Conservation (phyloP, 2,329 filamentous ascomycete genomes). For the Trematosphaeria pertusa region DNA sequence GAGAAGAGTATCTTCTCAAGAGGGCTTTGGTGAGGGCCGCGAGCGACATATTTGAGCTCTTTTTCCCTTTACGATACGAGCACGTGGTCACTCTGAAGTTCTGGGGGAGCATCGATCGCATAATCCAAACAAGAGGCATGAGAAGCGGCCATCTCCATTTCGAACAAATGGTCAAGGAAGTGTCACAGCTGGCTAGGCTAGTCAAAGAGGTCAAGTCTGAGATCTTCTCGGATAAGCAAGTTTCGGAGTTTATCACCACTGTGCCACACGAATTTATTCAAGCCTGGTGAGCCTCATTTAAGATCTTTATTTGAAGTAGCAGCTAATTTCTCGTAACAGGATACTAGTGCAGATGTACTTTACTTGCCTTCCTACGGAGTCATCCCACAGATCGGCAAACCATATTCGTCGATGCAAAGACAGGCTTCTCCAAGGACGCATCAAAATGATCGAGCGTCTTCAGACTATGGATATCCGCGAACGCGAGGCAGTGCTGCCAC, state of each 20-base stretch:
- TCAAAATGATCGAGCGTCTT: too few relatives aligned
- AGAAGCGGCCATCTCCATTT: slow-evolving; percentile 1
- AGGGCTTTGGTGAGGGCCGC: too few relatives aligned
- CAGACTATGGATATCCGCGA: too few relatives aligned
- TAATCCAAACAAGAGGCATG: slow-evolving; percentile 7
- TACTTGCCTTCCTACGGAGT: slow-evolving; percentile 1
- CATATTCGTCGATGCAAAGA: slow-evolving; percentile 9
- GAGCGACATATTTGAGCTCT: too few relatives aligned
- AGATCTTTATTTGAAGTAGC: too few relatives aligned
- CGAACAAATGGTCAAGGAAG: slow-evolving; percentile 4
- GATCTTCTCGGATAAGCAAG: slow-evolving; percentile 7
- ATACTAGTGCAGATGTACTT: not conserved
- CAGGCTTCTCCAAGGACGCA: too few relatives aligned
- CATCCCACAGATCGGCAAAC: not conserved
- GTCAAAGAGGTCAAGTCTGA: slow-evolving; percentile 11
- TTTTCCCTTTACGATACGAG: slow-evolving; percentile 6
- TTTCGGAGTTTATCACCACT: slow-evolving; percentile 3
- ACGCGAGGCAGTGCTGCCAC: too few relatives aligned
- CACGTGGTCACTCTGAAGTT: slow-evolving; percentile 4
- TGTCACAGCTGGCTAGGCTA: slow-evolving; percentile 3
- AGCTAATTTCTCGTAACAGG: too few relatives aligned
- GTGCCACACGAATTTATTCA: slow-evolving; percentile 17
- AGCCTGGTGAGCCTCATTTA: too few relatives aligned
- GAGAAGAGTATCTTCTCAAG: too few relatives aligned
- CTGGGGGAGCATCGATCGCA: slow-evolving; percentile 10